These are phyloP conservation scores for Guyanaporus albipodus DNA, from an alignment of 768 basidiomycete genomes.

Conservation along the genomic window DNA sequence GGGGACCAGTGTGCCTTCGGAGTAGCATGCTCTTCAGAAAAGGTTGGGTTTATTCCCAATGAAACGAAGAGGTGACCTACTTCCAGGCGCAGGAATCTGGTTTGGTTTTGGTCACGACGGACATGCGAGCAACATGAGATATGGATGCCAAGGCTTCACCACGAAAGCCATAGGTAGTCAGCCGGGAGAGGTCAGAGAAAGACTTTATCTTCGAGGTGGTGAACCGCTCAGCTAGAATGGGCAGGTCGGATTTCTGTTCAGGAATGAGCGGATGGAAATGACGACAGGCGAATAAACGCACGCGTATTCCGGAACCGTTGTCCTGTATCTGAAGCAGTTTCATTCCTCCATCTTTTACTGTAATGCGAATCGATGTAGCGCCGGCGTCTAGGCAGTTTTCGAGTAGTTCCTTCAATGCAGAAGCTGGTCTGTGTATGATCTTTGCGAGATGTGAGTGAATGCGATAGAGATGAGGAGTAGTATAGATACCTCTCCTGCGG, in stretches of 20 bases:
- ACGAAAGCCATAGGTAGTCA: conserved; percentile 93
- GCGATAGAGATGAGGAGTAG: background rate
- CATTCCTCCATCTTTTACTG: conserved; percentile 92
- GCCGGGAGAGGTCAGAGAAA: conserved; percentile 79
- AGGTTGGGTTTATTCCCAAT: conserved; percentile 1
- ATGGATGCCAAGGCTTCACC: conserved; percentile 97
- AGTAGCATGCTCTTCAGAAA: conserved; percentile 66
- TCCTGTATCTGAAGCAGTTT: conserved; percentile 95
- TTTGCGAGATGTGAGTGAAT: conserved; percentile 31
- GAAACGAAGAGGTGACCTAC: conserved; percentile 45
- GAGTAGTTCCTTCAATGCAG: conserved; percentile 92
- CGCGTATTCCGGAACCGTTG: conserved; percentile 92
- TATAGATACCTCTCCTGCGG: conserved; percentile 61
- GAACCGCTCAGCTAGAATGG: conserved; percentile 89
- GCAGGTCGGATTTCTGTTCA: conserved; percentile 75
- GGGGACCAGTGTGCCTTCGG: conserved; percentile 69
- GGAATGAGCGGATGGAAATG: background rate
- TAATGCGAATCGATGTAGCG: conserved; percentile 79
- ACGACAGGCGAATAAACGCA: conserved; percentile 35
- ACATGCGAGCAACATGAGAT: conserved; percentile 87
- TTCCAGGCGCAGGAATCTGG: conserved; percentile 86
- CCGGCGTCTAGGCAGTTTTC: conserved; percentile 97
- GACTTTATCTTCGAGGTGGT: conserved; percentile 90
- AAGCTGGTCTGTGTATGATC: conserved; percentile 89
- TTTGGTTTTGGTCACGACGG: conserved; percentile 88